Base-by-base conservation (phyloP, 2,329 filamentous ascomycete genomes). In the Aureobasidium leucospermi region DNA sequence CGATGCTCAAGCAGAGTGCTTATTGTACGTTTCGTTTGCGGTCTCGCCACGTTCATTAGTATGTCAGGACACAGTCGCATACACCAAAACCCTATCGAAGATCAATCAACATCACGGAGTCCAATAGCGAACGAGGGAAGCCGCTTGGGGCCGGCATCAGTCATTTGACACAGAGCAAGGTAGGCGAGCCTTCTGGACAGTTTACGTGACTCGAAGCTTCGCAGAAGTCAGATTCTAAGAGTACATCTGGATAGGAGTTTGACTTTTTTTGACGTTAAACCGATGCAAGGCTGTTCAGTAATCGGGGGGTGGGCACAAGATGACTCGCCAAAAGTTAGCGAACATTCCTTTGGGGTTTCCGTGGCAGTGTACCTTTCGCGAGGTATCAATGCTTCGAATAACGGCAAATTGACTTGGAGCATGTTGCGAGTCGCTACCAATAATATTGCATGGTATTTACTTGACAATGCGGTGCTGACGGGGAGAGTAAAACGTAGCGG, bases 291-390 rank as follows among this genome's bases (percentile, higher is more conserved):
- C 31, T 45, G 52, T 57, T 46, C 41, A 57, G 31, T 57, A 57
- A 57, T 57, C 52, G 23, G 16, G 6, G 2, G 6, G 28, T 43
- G 29, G 52, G 13, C n/a, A 31, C 11, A 32, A 36, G 52, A 57
- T 57, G 52, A 57, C 52, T 57, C 52, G 52, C 9, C 41, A 46
- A 46, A 57, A 57, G 36, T 57, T 46, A 46, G 52, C 39, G 29
- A 11, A 32, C 38, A 34, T 55, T 45, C 52, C 29, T 36, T 29
- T 8, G 15, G 13, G 29, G 15, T 43, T 43, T 23, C n/a, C n/a
- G 28, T 23, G 39, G 31, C 28, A 29, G 31, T 45, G 52, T 41
- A 34, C 23, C 6, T 19, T 9, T 29, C 3, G 32, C 32, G 13
- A 45, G 42, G 31, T 23, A 46, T 46, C 52, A 38, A 23, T 57